A percentile compares a stretch with the other conserved stretches of the same genome.
phyloP scores from a whole-genome alignment of 208 protist species.

The Angomonas deanei region DNA sequence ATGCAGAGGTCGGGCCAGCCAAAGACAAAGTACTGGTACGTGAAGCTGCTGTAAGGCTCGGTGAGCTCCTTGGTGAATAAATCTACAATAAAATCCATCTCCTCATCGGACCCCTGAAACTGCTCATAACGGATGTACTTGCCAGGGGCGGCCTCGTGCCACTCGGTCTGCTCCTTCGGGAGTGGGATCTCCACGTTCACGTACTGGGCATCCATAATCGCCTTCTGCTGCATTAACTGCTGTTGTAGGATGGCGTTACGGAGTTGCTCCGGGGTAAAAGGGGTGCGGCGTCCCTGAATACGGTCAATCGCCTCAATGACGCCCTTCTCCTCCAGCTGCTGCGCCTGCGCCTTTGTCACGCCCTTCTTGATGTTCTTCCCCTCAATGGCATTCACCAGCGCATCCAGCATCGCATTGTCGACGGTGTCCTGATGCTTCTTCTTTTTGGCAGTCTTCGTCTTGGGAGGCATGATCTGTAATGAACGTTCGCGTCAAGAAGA shows the following conservation, averaged over 20 bases:
- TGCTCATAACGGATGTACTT: slow-evolving; percentile 82
- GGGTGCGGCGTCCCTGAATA: slow-evolving; percentile 13
- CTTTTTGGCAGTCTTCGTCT: slow-evolving; percentile 24
- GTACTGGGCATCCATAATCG: slow-evolving; percentile 43
- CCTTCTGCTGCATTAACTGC: slow-evolving; percentile 29
- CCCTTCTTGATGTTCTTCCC: slow-evolving; percentile 47
- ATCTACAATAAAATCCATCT: slow-evolving; percentile 89
- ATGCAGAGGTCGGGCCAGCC: slow-evolving; percentile 95
- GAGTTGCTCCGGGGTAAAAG: slow-evolving; percentile 28
- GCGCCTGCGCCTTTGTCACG: slow-evolving; percentile 57
- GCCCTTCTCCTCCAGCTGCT: slow-evolving; percentile 36
- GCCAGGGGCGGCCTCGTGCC: slow-evolving; percentile 60
- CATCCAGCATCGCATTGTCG: slow-evolving; percentile 44
- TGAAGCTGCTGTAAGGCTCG: slow-evolving; percentile 99
- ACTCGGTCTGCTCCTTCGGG: slow-evolving; percentile 34
- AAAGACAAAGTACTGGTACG: slow-evolving; percentile 98
- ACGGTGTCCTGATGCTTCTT: slow-evolving; percentile 22
- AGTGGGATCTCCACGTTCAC: slow-evolving; percentile 55
- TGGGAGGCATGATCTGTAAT: slow-evolving; percentile 15
- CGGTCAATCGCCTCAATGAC: slow-evolving; percentile 29
- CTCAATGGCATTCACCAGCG: slow-evolving; percentile 66
- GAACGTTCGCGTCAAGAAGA: neutral
- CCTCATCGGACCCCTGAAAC: slow-evolving; percentile 58
- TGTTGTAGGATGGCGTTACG: slow-evolving; percentile 30
- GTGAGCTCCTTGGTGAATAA: slow-evolving; percentile 95